Conservation (phyloP, 805 yeast genomes). For the Wickerhamiella nectarea region DNA sequence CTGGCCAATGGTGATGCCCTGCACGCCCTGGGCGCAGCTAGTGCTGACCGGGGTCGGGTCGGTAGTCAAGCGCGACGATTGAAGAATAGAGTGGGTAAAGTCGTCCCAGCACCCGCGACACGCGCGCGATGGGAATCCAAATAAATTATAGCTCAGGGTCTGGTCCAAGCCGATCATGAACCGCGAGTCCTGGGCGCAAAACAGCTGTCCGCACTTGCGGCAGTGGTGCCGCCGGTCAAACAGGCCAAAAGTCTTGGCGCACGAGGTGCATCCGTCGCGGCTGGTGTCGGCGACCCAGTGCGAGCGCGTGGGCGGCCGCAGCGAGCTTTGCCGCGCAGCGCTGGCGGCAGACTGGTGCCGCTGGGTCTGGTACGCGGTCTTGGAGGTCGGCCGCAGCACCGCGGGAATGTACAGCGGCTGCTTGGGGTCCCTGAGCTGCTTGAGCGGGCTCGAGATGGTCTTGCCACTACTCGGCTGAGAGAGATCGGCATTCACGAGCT, state of each 20-base stretch:
- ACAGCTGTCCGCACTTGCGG: slow-evolving; percentile 71
- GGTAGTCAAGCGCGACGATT: slow-evolving; percentile 17
- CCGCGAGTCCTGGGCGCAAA: slow-evolving; percentile 53
- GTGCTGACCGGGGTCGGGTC: slow-evolving; percentile 10
- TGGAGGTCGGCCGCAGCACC: slow-evolving; percentile 45
- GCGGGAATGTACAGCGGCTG: slow-evolving; percentile 88
- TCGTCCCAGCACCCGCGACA: slow-evolving; percentile 55
- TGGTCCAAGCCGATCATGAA: slow-evolving; percentile 44
- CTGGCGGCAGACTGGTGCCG: slow-evolving; percentile 14
- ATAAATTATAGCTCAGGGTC: slow-evolving; percentile 39
- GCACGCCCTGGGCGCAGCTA: slow-evolving; percentile 7
- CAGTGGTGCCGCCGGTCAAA: slow-evolving; percentile 76
- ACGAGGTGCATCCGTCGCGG: slow-evolving; percentile 50
- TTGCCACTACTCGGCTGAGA: slow-evolving; percentile 11
- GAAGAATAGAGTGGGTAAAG: slow-evolving; percentile 38
- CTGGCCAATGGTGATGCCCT: slow-evolving; percentile 13
- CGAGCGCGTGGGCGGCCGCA: slow-evolving; percentile 23
- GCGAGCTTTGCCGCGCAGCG: slow-evolving; percentile 16
- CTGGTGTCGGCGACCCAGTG: slow-evolving; percentile 51
- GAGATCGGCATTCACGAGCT: slow-evolving; percentile 5
- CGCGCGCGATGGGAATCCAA: slow-evolving; percentile 54
- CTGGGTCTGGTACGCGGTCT: slow-evolving; percentile 21
- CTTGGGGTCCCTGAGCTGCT: slow-evolving; percentile 66
- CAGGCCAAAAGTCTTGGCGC: slow-evolving; percentile 56
- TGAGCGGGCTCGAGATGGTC: slow-evolving; percentile 27